Conservation (phyloP, 441 rosid genomes). For the Pelargonium australe region DNA sequence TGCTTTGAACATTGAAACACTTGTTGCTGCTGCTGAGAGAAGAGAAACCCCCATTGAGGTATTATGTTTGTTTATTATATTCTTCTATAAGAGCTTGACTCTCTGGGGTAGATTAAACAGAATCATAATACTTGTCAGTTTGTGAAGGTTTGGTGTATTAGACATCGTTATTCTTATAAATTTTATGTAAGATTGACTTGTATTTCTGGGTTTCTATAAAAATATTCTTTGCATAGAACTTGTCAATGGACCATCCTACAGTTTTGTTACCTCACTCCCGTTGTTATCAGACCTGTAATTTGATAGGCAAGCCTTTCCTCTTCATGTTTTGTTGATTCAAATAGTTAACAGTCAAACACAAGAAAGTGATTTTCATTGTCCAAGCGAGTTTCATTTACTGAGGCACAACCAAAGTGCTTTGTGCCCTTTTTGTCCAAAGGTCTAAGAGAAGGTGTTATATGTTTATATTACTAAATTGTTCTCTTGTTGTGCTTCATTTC, state of each 20-base stretch:
- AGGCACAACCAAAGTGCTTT: too few species aligned
- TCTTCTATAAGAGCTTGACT: conserved; percentile 9
- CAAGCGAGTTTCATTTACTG: too few species aligned
- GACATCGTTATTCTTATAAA: background rate
- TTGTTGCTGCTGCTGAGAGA: conserved; percentile 98
- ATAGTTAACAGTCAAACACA: too few species aligned
- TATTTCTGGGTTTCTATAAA: background rate
- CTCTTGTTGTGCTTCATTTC: background rate
- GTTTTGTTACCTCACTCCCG: background rate
- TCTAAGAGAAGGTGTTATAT: background rate
- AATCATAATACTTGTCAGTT: background rate
- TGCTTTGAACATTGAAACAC: conserved; percentile 93
- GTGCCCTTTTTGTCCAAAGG: too few species aligned
- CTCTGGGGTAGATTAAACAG: background rate
- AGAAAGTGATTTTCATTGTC: too few species aligned
- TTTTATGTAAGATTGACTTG: background rate
- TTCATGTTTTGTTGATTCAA: background rate
- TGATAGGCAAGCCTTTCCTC: background rate
- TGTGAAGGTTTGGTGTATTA: background rate
- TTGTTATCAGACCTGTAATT: background rate
- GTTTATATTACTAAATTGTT: background rate
- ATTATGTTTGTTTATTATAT: conserved; percentile 7
- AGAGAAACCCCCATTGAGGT: conserved; percentile 92
- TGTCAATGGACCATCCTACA: background rate
- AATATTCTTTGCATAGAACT: background rate